Conservation (phyloP, 2,329 filamentous ascomycete genomes). For the Talaromyces sp. region DNA sequence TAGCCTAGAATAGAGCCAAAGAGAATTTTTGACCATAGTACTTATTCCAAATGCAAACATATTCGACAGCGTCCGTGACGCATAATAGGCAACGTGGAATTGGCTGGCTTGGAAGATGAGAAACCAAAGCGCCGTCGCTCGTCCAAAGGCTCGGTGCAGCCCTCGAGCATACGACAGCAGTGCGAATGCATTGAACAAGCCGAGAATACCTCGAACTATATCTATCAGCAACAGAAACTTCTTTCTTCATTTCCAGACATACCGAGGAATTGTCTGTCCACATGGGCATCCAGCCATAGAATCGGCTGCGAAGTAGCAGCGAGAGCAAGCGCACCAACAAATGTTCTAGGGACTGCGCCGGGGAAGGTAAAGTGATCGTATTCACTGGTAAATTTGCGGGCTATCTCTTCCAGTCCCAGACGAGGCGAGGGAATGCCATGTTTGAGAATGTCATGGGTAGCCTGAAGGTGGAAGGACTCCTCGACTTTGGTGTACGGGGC, state of each 20-base stretch:
- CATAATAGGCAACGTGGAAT: constrained; percentile 91
- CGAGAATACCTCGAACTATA: constrained; percentile 68
- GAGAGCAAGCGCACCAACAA: constrained; percentile 73
- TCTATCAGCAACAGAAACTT: no score
- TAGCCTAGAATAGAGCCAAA: background rate
- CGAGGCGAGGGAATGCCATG: constrained; percentile 61
- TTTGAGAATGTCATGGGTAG: constrained; percentile 78
- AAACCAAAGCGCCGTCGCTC: constrained; percentile 70
- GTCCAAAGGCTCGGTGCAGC: constrained; percentile 64
- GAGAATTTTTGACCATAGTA: constrained; percentile 41
- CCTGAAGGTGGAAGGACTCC: constrained; percentile 97
- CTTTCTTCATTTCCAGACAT: constrained; percentile 13
- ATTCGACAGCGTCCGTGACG: constrained; percentile 85
- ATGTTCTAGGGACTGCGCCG: constrained; percentile 85
- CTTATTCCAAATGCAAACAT: constrained; percentile 90
- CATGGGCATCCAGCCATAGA: constrained; percentile 52
- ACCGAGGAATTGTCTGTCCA: constrained; percentile 56
- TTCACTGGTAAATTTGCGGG: constrained; percentile 42
- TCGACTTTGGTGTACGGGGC: constrained; percentile 96
- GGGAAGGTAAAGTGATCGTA: constrained; percentile 93
- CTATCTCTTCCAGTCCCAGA: constrained; percentile 1
- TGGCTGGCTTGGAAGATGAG: constrained; percentile 71
- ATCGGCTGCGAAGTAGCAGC: constrained; percentile 67
- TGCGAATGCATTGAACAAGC: constrained; percentile 65
- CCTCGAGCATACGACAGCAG: constrained; percentile 62